Percentiles rank a stretch among this genome's conserved stretches.
Conservation (phyloP, 345 rosid species). For the Pelargonium nanum region DNA sequence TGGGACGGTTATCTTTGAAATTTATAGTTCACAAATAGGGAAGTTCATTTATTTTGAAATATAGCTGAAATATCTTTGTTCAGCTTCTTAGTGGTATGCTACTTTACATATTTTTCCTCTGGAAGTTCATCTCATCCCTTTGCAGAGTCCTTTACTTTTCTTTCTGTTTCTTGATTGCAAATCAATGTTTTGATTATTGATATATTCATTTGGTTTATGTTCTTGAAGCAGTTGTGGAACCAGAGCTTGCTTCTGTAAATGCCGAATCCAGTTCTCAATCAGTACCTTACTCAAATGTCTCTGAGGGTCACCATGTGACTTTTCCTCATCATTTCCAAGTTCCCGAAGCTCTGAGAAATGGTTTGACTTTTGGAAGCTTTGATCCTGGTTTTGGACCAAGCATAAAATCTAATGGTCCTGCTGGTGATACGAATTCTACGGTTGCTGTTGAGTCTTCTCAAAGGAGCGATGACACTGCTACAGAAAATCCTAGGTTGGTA, state of each 20-base stretch:
- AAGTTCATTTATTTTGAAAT: too few species aligned
- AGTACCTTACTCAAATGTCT: slow-evolving; percentile 22
- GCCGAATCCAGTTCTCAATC: slow-evolving; percentile 23
- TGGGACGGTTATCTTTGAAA: too few species aligned
- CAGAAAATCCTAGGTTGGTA: slow-evolving; percentile 52
- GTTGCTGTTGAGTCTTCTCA: slow-evolving; percentile 25
- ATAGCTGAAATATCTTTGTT: too few species aligned
- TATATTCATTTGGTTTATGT: slow-evolving; percentile 9
- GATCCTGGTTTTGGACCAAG: slow-evolving; percentile 32
- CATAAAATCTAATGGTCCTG: slow-evolving; percentile 20
- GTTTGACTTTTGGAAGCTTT: slow-evolving; percentile 84
- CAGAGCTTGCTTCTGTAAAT: slow-evolving; percentile 23
- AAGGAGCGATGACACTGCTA: slow-evolving; percentile 27
- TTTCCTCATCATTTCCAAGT: slow-evolving; percentile 73
- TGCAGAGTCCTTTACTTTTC: not conserved
- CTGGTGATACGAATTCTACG: slow-evolving; percentile 25
- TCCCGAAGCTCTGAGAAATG: slow-evolving; percentile 54
- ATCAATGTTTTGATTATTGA: not conserved
- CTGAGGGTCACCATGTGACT: slow-evolving; percentile 51
- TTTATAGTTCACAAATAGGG: too few species aligned
- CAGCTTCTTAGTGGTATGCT: not conserved
- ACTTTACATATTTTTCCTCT: not conserved
- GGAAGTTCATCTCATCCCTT: not conserved
- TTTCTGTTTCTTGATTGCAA: not conserved
- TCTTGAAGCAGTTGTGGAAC: slow-evolving; percentile 21